Base-by-base conservation (phyloP, 1,284 basidiomycete genomes). In the Microbotryum lychnidis-dioicae region DNA sequence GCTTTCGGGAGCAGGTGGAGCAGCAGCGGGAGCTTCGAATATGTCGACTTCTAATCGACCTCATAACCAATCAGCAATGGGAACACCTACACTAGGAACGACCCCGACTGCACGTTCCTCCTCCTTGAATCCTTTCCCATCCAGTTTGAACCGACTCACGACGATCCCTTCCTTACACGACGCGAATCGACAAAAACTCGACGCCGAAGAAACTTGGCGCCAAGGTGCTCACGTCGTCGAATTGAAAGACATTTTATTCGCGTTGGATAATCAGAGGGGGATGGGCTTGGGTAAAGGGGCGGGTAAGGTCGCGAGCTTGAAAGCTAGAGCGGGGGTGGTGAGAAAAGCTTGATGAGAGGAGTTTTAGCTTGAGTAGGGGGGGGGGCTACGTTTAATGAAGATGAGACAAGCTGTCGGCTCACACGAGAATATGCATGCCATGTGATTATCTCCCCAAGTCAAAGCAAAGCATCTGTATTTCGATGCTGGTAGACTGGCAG, bases 1-100 rank as follows among this genome's bases (percentile, higher is more conserved):
- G 89, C 87, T 91, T 84, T 88, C 79, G 21, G 82, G 85, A 1
- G 81, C 62, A 14, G 60, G 62, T 1, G 47, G 23, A 23, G 23
- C 25, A 25, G 25, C 25, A 25, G 25, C 3, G 25, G 25, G 47
- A 10, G 54, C 51, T 82, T 44, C 67, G 60, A 18, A 42, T 10
- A 81, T 20, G 57, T 67, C 57, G 33, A 60, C 62, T 18, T 42
- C 48, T 23, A 52, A 49, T 27, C 56, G 18, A 16, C n/a, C 50
- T 23, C 33, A 37, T 48, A 18, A 3, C 23, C 51, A 21, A 33
- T 52, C 48, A 16, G 5, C 44, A 4, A 14, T 60, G 2, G 31
- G 46, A 5, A 57, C 58, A 6, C 59, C 61, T 33, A 23, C 25
- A 4, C 52, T 61, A n/a, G 60, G 56, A 25, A 57, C 62, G 54